phyloP scores from a whole-genome alignment of 2,329 filamentous ascomycete species.

The Paecilomyces dactylethromorphus region DNA sequence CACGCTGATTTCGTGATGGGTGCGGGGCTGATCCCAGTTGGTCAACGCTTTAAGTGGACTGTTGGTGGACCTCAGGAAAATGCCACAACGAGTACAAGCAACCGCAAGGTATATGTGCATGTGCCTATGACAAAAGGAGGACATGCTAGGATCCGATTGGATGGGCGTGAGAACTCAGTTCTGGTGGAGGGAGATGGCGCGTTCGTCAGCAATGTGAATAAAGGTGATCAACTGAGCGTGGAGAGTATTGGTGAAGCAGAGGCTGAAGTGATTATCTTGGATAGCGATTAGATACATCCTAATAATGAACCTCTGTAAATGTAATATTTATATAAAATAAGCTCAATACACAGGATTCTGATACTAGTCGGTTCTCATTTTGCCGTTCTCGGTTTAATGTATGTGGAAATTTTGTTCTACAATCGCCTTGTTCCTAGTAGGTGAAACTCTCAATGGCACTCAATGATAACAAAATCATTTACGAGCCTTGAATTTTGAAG shows the following conservation, averaged over 20 bases:
- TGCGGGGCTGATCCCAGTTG: conserved; percentile 64
- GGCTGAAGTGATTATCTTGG: conserved; percentile 63
- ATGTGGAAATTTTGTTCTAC: no score
- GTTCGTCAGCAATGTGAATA: conserved; percentile 60
- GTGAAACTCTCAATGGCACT: no score
- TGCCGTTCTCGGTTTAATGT: no score
- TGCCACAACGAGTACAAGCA: conserved; percentile 33
- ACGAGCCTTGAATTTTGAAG: no score
- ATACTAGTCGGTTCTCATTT: no score
- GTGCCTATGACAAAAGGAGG: conserved; percentile 72
- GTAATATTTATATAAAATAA: no score
- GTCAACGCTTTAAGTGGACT: conserved; percentile 62
- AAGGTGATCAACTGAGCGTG: conserved; percentile 57
- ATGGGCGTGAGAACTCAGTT: conserved; percentile 58
- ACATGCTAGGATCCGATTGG: conserved; percentile 64
- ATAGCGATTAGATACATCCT: conserved; percentile 46
- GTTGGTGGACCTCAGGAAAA: conserved; percentile 47
- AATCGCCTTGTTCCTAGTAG: no score
- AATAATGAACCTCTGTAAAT: no score
- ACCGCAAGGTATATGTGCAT: conserved; percentile 71
- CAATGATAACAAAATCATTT: no score
- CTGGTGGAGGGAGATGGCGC: conserved; percentile 75
- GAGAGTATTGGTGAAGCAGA: conserved; percentile 64
- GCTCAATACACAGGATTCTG: no score
- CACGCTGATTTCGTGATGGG: conserved; percentile 81